Conservation (phyloP, 441 rosid genomes). For the Biscutella auriculata region DNA sequence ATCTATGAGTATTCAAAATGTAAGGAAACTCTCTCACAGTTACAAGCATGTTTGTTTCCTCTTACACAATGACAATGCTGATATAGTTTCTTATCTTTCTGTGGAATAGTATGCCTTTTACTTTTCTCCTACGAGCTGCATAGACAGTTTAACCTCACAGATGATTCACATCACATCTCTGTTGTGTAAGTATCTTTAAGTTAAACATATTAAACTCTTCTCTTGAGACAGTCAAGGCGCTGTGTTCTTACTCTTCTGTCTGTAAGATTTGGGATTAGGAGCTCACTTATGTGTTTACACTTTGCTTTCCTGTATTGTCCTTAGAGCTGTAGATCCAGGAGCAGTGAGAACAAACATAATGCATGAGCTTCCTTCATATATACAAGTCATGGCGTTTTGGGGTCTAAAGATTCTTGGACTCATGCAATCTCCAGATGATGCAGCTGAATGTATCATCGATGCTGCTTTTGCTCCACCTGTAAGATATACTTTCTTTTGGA, state of each 20-base stretch:
- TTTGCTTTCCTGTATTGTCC: conserved; percentile 19
- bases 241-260: background rate
- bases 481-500: conserved; percentile 16
- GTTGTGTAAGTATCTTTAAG: conserved; percentile 45
- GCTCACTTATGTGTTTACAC: too few relatives aligned
- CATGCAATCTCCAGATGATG: conserved; percentile 50
- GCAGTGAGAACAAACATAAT: conserved; percentile 65
- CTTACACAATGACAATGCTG: conserved; percentile 12
- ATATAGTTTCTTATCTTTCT: conserved; percentile 3
- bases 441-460: conserved; percentile 57
- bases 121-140: conserved; percentile 78
- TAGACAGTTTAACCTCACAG: conserved; percentile 33
- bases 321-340: conserved; percentile 96
- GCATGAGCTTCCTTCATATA: conserved; percentile 69
- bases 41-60: background rate
- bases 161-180: conserved; percentile 41
- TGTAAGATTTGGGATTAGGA: background rate
- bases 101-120: conserved; percentile 53
- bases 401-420: conserved; percentile 43
- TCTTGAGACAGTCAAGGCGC: background rate
- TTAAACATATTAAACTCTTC: background rate
- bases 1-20: conserved; percentile 75
- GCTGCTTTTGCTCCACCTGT: conserved; percentile 85
- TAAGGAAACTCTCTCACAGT: conserved; percentile 20
- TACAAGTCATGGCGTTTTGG: conserved; percentile 34